Percentiles rank a stretch among this genome's conserved stretches.
These are phyloP conservation scores for Brasilioporus rufonigricans DNA, from an alignment of 768 basidiomycete species.

Conservation along the genomic window DNA sequence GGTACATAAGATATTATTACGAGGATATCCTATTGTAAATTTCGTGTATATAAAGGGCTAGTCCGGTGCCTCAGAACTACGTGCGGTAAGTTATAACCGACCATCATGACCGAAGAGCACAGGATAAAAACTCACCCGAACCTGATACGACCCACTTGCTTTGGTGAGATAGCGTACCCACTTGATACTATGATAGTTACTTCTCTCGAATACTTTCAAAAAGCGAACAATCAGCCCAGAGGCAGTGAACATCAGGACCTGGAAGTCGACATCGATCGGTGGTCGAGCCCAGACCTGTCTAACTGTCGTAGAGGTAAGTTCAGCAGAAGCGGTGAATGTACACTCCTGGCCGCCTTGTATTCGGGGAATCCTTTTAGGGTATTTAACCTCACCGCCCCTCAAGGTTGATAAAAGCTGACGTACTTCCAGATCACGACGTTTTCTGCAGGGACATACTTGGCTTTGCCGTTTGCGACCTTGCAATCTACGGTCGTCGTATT, in stretches of 20 bases:
- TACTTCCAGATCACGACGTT: conserved; percentile 99
- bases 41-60: conserved; percentile 17
- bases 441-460: conserved; percentile 95
- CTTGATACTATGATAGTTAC: conserved; percentile 90
- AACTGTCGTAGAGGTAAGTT: conserved; percentile 82
- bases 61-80: conserved; percentile 27
- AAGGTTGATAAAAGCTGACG: conserved; percentile 33
- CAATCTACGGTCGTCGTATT: conserved; percentile 93
- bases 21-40: conserved; percentile 29
- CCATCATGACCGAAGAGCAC: not conserved
- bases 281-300: conserved; percentile 98
- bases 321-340: conserved; percentile 79
- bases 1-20: conserved; percentile 30
- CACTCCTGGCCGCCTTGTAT: conserved; percentile 92
- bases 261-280: conserved; percentile 97
- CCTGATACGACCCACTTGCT: conserved; percentile 90
- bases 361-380: conserved; percentile 69
- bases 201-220: conserved; percentile 97
- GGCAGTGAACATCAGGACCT: conserved; percentile 98
- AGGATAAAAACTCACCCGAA: conserved; percentile 63
- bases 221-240: conserved; percentile 96
- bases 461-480: conserved; percentile 90
- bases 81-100: not conserved
- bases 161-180: conserved; percentile 96
- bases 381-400: conserved; percentile 5